A percentile compares a stretch with the other conserved stretches of the same genome.
These are phyloP conservation scores for Trifolium dubium DNA, from an alignment of 306 rosid species.

Conservation along the genomic window DNA sequence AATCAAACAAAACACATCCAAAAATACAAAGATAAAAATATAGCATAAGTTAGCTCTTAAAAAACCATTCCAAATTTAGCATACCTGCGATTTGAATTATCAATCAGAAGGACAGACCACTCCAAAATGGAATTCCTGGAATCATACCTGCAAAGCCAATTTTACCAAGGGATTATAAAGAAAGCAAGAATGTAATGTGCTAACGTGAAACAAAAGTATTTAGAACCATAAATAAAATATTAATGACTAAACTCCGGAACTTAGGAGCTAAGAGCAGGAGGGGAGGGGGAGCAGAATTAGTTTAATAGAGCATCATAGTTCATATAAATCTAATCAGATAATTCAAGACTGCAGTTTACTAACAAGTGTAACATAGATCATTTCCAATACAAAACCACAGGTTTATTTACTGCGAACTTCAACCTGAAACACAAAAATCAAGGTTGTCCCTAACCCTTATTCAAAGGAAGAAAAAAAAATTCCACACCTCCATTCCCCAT, in stretches of 20 bases:
- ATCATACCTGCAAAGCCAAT: conserved; percentile 66
- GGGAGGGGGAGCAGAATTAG: not conserved
- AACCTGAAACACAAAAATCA: conserved; percentile 3
- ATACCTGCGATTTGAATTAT: conserved; percentile 91
- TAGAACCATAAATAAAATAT: conserved; percentile 16
- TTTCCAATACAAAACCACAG: conserved; percentile 10
- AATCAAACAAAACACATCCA: conserved; percentile 34
- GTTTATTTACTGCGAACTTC: conserved; percentile 4
- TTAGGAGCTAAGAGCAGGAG: not conserved
- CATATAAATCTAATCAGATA: conserved; percentile 18
- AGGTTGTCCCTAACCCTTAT: conserved; percentile 18
- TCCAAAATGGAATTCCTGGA: conserved; percentile 85
- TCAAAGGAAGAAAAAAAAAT: conserved; percentile 11
- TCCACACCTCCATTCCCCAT: conserved; percentile 85
- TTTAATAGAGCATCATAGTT: not conserved
- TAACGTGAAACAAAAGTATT: conserved; percentile 12
- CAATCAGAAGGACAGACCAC: conserved; percentile 90
- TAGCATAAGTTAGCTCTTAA: conserved; percentile 2
- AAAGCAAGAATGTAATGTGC: conserved; percentile 8
- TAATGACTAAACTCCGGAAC: not conserved
- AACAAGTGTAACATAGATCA: not conserved
- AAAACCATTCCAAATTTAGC: conserved; percentile 23
- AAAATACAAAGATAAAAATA: conserved; percentile 19
- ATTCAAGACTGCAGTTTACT: not conserved
- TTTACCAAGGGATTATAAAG: conserved; percentile 2